phyloP scores from a whole-genome alignment of 2,329 filamentous ascomycete species.

The Fusarium euwallaceae region DNA sequence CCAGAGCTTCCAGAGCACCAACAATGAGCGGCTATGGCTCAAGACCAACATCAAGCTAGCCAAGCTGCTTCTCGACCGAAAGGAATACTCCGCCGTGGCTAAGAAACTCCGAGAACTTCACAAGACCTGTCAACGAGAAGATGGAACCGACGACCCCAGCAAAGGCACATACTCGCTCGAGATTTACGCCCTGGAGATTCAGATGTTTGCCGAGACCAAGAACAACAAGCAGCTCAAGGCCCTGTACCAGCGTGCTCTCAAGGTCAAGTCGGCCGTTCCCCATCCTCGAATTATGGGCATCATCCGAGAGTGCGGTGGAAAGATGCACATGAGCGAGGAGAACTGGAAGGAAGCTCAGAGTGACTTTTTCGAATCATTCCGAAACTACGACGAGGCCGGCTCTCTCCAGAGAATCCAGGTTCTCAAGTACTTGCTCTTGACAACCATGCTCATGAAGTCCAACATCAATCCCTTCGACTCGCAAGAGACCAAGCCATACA shows the following conservation, averaged over 20 bases:
- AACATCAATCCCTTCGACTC: slow-evolving; percentile 99
- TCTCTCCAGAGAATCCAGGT: slow-evolving; percentile 97
- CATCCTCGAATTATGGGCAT: slow-evolving; percentile 99
- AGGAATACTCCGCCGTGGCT: slow-evolving; percentile 83
- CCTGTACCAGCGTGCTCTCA: slow-evolving; percentile 90
- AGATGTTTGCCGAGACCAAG: slow-evolving; percentile 96
- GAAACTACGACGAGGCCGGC: slow-evolving; percentile 98
- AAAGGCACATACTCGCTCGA: slow-evolving; percentile 97
- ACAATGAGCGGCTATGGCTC: slow-evolving; percentile 96
- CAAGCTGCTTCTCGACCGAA: slow-evolving; percentile 89
- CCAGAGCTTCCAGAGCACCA: slow-evolving; percentile 94
- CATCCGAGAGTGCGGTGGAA: slow-evolving; percentile 97
- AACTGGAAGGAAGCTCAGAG: slow-evolving; percentile 98
- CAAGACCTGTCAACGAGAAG: slow-evolving; percentile 86
- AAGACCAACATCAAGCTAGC: slow-evolving; percentile 99
- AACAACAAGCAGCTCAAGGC: slow-evolving; percentile 98
- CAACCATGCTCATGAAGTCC: slow-evolving; percentile 98
- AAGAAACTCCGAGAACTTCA: slow-evolving; percentile 92
- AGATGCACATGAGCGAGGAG: slow-evolving; percentile 99
- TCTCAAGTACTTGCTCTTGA: slow-evolving; percentile 94
- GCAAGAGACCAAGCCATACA: slow-evolving; percentile 98
- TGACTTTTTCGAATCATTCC: slow-evolving; percentile 98
- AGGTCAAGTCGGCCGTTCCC: slow-evolving; percentile 95
- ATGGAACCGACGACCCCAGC: slow-evolving; percentile 90
- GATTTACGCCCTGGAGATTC: slow-evolving; percentile 96